Evolutionary conservation across 352 stramenopile genomes (phyloP).

Genomic region (Plasmopara muralis): DNA sequence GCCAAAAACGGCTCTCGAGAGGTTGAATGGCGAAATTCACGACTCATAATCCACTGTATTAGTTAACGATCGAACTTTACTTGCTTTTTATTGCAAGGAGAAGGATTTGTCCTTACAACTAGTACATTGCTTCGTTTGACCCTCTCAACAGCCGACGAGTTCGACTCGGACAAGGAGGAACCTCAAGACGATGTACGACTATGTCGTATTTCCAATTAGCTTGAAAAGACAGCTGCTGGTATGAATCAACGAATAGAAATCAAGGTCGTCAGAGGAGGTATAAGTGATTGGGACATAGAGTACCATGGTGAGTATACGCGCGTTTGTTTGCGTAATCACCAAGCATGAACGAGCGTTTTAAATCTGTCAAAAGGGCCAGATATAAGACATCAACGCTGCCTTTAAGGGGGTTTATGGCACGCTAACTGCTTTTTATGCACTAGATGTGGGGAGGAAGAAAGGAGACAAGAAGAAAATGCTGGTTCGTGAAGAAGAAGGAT

Average conservation of each 20-base stretch:
- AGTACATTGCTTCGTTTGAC: background rate
- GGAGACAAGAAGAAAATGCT: no score
- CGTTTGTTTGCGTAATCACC: constrained; percentile 71
- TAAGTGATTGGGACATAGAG: no score
- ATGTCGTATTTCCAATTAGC: background rate
- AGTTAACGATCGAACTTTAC: constrained; percentile 45
- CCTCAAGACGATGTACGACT: background rate
- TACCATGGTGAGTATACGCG: constrained; percentile 61
- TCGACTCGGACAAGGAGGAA: background rate
- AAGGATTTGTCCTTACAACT: no score
- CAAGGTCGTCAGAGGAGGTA: no score
- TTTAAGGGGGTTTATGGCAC: no score
- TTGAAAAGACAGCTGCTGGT: no score
- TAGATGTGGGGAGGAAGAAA: no score
- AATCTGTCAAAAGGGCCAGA: constrained; percentile 76
- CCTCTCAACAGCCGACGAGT: background rate
- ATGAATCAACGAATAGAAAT: no score
- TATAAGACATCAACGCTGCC: no score
- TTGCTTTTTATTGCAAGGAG: constrained; percentile 33
- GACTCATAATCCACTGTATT: constrained; percentile 57
- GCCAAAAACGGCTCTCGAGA: constrained; percentile 34
- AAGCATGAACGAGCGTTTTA: constrained; percentile 83
- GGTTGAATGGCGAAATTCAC: constrained; percentile 57
- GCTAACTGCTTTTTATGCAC: no score
- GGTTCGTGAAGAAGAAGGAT: no score